Percentiles rank a stretch among this genome's conserved stretches.
Evolutionary conservation across 345 rosid genomes (phyloP).

Genomic region (Hibiscus trionum): DNA sequence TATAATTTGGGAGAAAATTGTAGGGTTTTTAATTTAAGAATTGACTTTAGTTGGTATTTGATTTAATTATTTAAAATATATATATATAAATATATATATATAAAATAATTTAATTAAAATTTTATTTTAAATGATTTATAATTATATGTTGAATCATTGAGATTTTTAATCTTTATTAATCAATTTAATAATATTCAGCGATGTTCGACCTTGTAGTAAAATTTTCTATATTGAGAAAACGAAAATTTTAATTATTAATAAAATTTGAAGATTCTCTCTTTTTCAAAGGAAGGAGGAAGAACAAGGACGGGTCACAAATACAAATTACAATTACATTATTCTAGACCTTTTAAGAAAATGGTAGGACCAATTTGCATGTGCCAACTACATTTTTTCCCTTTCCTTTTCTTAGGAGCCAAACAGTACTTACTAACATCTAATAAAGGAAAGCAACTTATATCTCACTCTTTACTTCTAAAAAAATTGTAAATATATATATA

Average conservation of each 20-base stretch:
- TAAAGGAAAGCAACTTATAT: background rate
- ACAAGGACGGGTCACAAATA: background rate
- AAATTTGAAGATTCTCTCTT: background rate
- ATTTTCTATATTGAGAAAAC: background rate
- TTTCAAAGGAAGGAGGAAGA: background rate
- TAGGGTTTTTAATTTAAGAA: too few relatives aligned
- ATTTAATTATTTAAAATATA: too few relatives aligned
- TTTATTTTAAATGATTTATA: too few relatives aligned
- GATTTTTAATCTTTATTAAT: too few relatives aligned
- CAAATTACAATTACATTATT: background rate
- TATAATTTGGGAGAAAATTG: too few relatives aligned
- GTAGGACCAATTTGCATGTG: constrained; percentile 3
- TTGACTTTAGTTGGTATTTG: too few relatives aligned
- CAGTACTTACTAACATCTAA: background rate
- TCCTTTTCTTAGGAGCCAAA: background rate
- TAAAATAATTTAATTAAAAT: too few relatives aligned
- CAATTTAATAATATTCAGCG: too few relatives aligned
- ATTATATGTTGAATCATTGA: too few relatives aligned
- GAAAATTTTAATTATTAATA: background rate
- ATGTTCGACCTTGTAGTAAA: too few relatives aligned
- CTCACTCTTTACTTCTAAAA: background rate
- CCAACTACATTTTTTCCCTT: background rate
- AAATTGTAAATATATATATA: background rate
- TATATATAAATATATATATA: too few relatives aligned
- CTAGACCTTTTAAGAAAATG: background rate